Base-by-base conservation (phyloP, 331 rosid genomes). In the Erythrophleum ivorense region DNA sequence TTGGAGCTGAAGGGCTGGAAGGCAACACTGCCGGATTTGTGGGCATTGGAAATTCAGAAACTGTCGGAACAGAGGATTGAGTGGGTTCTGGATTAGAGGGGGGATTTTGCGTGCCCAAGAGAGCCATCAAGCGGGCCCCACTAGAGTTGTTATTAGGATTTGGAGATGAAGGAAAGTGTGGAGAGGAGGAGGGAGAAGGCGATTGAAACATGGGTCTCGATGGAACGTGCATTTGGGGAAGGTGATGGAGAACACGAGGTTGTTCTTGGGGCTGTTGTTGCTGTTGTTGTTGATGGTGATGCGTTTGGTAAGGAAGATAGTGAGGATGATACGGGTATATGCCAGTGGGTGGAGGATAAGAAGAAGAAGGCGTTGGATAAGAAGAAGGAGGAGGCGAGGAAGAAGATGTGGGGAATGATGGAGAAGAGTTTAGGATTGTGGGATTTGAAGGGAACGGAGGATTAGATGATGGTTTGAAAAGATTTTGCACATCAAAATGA, bases 121-220 rank as follows among this genome's bases (percentile, higher is more conserved):
- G 76, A 6, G 98, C 99, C 99, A 95, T 89, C 78, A 95, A 83
- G 36, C 94, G 79, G 48, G 96, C 97, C 62, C 91, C 88, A 55
- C 96, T 86, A 0, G 95, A 72, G 67, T 81, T 86, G 16, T 68
- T 85, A 13, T 75, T 85, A 9, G 82, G 87, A 75, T 81, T 82
- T 1, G 90, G 88, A 4, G 89, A 86, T 45, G 89, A 63, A 43
- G 87, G 83, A 45, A 80, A 60, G 19, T 76, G 82, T 0, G 87
- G 87, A 8, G 87, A 77, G 3, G 88, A 73, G 7, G 88, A 58
- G 19, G 87, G 55, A 36, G 85, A 64, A 84, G 89, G 77, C 41
- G 89, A 76, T 71, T 73, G 85, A 77, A 82, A 88, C 12, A 80
- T 52, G 0, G 87, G 83, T 74, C 87, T 88, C 19, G 80, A 85